Evolutionary conservation across 805 yeast species (phyloP).

Genomic region (Wickerhamia fluorescens): DNA sequence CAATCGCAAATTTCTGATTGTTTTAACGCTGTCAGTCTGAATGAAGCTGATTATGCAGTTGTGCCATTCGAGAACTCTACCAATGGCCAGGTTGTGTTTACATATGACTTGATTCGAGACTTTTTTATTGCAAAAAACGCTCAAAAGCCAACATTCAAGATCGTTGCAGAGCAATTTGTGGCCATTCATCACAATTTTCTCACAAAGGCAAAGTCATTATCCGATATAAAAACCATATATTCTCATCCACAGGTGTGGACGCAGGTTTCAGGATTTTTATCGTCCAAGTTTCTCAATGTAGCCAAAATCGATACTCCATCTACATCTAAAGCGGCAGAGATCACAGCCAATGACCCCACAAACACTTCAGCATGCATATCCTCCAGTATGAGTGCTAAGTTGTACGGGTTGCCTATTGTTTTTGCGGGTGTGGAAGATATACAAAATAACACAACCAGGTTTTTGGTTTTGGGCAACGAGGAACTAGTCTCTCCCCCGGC

Average conservation of each 20-base stretch:
- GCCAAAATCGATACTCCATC: conserved; percentile 62
- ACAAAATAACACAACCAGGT: conserved; percentile 76
- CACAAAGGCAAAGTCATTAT: conserved; percentile 37
- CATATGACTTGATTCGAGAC: conserved; percentile 76
- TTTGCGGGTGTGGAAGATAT: conserved; percentile 61
- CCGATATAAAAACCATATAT: conserved; percentile 50
- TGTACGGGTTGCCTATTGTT: conserved; percentile 52
- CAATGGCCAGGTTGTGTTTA: conserved; percentile 85
- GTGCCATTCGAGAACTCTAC: conserved; percentile 94
- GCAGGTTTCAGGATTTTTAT: conserved; percentile 61
- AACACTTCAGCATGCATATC: conserved; percentile 63
- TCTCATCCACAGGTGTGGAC: conserved; percentile 99
- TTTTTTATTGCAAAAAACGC: conserved; percentile 35
- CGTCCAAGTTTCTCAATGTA: conserved; percentile 23
- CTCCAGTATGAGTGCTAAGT: conserved; percentile 56
- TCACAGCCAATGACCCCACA: conserved; percentile 35
- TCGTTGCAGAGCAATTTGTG: conserved; percentile 77
- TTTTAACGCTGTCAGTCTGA: conserved; percentile 43
- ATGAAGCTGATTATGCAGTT: conserved; percentile 56
- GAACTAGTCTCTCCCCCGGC: conserved; percentile 7
- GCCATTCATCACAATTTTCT: conserved; percentile 73
- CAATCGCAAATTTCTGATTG: conserved; percentile 52
- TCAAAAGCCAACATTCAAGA: conserved; percentile 30
- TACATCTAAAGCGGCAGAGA: conserved; percentile 79
- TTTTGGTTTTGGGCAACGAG: conserved; percentile 52